These are phyloP conservation scores for Ceratocystis cubensis DNA, from an alignment of 2,329 filamentous ascomycete genomes.

Conservation along the genomic window DNA sequence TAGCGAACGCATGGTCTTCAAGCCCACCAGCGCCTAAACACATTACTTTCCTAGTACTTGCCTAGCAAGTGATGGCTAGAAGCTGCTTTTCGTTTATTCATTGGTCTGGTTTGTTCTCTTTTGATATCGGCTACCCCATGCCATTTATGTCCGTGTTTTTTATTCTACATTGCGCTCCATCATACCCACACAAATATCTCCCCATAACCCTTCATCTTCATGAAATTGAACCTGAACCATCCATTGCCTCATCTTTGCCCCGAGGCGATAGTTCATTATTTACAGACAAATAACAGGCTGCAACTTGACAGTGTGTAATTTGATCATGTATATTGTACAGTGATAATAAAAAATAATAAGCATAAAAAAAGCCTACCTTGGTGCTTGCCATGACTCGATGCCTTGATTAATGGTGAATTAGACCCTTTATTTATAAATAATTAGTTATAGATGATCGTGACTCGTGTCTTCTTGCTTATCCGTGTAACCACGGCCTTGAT, in stretches of 20 bases:
- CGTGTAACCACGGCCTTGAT: background rate
- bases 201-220: background rate
- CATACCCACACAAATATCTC: slow-evolving; percentile 6
- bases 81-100: background rate
- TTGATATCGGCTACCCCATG: background rate
- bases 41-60: background rate
- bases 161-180: background rate
- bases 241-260: background rate
- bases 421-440: no score
- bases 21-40: slow-evolving; percentile 33
- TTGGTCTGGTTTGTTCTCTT: background rate
- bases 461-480: no score
- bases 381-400: no score
- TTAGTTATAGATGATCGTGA: no score
- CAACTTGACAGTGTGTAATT: background rate
- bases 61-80: background rate
- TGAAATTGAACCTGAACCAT: background rate
- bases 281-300: background rate
- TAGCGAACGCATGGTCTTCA: slow-evolving; percentile 48
- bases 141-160: slow-evolving; percentile 3
- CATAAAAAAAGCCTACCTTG: background rate
- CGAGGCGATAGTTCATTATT: background rate
- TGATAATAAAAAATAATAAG: background rate
- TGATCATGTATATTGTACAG: background rate
- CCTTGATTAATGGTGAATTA: no score